Percentiles rank a stretch among this genome's conserved stretches.
phyloP scores from a whole-genome alignment of 345 rosid genomes.

The Eucalyptus melliodora region DNA sequence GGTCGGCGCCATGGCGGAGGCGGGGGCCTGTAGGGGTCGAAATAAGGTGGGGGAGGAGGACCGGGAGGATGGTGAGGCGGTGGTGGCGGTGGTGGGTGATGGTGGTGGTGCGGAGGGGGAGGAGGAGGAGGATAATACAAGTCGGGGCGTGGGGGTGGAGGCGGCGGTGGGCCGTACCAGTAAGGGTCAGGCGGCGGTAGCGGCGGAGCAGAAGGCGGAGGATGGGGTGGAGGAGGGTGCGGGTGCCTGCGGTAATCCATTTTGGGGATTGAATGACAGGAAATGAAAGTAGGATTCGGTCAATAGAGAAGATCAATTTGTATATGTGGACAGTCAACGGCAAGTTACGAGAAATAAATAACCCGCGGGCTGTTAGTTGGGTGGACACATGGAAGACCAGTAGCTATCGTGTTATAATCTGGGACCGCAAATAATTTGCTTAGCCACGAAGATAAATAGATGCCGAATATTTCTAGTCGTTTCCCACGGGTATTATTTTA shows the following conservation, averaged over 20 bases:
- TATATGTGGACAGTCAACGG: neutral
- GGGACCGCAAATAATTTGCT: neutral
- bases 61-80: neutral
- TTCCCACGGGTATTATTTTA: neutral
- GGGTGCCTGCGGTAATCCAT: neutral
- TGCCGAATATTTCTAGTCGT: neutral
- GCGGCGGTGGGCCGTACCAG: neutral
- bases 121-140: neutral
- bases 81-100: neutral
- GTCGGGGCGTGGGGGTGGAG: neutral
- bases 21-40: neutral
- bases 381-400: neutral
- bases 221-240: neutral
- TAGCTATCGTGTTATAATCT: neutral
- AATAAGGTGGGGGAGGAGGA: slow-evolving; percentile 1
- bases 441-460: neutral
- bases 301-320: neutral
- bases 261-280: neutral
- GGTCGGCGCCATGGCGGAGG: neutral
- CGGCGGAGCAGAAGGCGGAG: neutral
- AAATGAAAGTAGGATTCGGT: neutral
- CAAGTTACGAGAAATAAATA: neutral
- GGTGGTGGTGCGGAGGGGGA: neutral
- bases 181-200: neutral
- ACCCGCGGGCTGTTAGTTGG: neutral